These are phyloP conservation scores for Nematodospora valgi DNA, from an alignment of 805 yeast genomes.

Conservation along the genomic window DNA sequence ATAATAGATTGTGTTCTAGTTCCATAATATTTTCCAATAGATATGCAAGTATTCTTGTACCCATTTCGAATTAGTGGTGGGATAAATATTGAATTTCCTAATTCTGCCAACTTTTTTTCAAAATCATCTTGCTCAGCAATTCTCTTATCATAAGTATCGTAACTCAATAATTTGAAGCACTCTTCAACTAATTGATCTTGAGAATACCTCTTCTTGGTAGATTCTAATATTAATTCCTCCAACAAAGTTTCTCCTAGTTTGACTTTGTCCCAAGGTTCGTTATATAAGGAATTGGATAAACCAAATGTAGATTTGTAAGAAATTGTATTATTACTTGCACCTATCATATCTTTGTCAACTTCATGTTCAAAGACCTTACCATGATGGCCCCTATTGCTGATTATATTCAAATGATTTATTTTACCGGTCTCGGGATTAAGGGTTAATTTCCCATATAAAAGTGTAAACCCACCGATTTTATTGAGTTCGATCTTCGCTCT, in stretches of 20 bases:
- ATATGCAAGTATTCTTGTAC: constrained; percentile 5
- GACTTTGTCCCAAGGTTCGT: constrained; percentile 76
- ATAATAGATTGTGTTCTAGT: constrained; percentile 85
- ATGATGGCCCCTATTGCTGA: constrained; percentile 49
- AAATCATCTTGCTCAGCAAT: constrained; percentile 12
- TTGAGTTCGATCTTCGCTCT: constrained; percentile 14
- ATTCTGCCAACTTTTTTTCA: constrained; percentile 30
- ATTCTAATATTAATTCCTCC: constrained; percentile 16
- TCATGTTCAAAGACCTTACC: constrained; percentile 28
- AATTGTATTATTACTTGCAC: constrained; percentile 12
- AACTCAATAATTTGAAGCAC: constrained; percentile 54
- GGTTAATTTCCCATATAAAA: constrained; percentile 51
- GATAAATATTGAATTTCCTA: constrained; percentile 62
- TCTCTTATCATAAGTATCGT: constrained; percentile 31
- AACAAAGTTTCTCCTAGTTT: constrained; percentile 40
- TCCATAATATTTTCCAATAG: constrained; percentile 64
- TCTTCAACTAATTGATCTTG: constrained; percentile 45
- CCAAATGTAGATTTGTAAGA: constrained; percentile 44
- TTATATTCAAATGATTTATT: constrained; percentile 37
- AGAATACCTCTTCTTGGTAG: constrained; percentile 13
- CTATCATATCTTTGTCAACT: constrained; percentile 1
- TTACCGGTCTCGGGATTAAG: constrained; percentile 18
- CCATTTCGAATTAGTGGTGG: constrained; percentile 50
- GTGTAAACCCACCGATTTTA: constrained; percentile 60
- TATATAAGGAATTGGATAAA: constrained; percentile 63